Evolutionary conservation across 2,329 filamentous ascomycete species (phyloP).

Genomic region (Ascocoryne sarcoides): DNA sequence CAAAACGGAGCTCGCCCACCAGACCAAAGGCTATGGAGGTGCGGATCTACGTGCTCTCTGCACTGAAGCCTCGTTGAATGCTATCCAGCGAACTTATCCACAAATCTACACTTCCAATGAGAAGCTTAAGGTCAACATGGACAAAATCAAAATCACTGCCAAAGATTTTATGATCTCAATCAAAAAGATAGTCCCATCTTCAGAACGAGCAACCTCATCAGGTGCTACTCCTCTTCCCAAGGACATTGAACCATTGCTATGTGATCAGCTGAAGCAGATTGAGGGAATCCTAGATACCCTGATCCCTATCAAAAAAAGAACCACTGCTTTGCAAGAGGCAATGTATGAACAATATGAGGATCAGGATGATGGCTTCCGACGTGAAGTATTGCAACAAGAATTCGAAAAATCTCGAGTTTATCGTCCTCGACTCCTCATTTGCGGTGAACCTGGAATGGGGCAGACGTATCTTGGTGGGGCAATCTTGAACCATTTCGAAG

Average conservation of each 20-base stretch:
- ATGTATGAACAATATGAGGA: conserved; percentile 83
- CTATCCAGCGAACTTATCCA: conserved; percentile 89
- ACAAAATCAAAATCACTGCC: conserved; percentile 75
- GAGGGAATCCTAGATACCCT: conserved; percentile 62
- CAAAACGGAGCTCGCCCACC: conserved; percentile 73
- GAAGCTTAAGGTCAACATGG: conserved; percentile 81
- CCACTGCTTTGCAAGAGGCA: conserved; percentile 87
- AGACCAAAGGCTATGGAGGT: conserved; percentile 95
- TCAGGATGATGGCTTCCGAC: conserved; percentile 72
- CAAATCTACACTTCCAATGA: conserved; percentile 90
- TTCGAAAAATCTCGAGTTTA: conserved; percentile 87
- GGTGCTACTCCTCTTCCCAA: conserved; percentile 74
- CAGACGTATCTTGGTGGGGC: conserved; percentile 83
- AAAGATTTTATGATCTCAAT: conserved; percentile 97
- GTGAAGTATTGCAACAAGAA: conserved; percentile 65
- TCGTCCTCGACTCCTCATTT: conserved; percentile 76
- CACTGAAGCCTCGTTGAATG: conserved; percentile 91
- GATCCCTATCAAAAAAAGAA: conserved; percentile 75
- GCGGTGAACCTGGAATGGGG: conserved; percentile 82
- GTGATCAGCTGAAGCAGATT: conserved; percentile 62
- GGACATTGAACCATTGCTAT: conserved; percentile 71
- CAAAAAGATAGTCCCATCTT: conserved; percentile 93
- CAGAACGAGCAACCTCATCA: conserved; percentile 79
- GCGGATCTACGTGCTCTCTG: conserved; percentile 89
- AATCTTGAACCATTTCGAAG: conserved; percentile 83